phyloP scores from a whole-genome alignment of 345 rosid genomes.

The Citrus australasica region DNA sequence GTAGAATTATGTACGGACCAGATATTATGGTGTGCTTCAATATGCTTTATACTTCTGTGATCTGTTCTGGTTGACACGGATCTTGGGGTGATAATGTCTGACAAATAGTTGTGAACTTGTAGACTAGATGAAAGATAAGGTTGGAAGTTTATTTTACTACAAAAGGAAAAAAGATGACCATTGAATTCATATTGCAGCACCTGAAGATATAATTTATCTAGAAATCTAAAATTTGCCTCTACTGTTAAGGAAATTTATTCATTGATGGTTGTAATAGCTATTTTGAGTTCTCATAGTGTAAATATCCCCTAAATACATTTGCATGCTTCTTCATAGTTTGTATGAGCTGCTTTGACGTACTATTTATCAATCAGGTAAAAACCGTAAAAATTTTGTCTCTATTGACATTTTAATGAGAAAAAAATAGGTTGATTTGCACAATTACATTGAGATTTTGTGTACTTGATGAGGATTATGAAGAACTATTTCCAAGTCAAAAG shows the following conservation, averaged over 20 bases:
- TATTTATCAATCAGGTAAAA: not conserved
- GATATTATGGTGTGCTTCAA: not conserved
- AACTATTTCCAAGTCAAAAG: not conserved
- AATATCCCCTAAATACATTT: not conserved
- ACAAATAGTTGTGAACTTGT: not conserved
- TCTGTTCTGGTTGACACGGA: not conserved
- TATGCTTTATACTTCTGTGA: not conserved
- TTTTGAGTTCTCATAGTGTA: not conserved
- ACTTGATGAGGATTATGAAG: not conserved
- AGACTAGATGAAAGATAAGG: not conserved
- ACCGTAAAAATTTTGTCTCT: not conserved
- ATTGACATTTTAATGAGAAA: not conserved
- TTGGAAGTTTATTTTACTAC: not conserved
- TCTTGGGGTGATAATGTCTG: not conserved
- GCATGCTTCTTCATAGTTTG: not conserved
- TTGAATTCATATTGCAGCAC: not conserved
- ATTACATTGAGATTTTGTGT: not conserved
- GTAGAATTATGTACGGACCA: not conserved
- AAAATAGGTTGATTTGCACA: not conserved
- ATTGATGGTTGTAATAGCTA: not conserved
- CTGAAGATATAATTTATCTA: not conserved
- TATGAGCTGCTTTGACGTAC: not conserved
- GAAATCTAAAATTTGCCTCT: not conserved
- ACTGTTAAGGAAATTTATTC: not conserved
- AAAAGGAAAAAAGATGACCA: not conserved